Evolutionary conservation across 2,329 filamentous ascomycete species (phyloP).

Genomic region (Aspergillus terreus): DNA sequence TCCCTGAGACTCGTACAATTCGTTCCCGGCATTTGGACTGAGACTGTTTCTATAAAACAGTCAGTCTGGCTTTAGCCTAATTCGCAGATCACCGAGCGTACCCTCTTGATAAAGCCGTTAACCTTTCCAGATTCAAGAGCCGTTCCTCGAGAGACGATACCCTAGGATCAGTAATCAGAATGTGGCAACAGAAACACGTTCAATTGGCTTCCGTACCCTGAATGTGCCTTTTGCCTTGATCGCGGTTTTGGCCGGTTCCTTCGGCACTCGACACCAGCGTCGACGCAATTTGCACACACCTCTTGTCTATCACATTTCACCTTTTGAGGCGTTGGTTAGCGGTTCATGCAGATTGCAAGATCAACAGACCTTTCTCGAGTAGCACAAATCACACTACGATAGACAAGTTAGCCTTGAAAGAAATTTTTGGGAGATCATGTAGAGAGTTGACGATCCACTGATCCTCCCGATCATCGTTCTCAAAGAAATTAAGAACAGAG

Average conservation of each 20-base stretch:
- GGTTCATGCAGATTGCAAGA: background rate
- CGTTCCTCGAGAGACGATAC: background rate
- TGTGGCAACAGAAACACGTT: no score
- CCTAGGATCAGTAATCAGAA: background rate
- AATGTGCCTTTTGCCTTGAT: background rate
- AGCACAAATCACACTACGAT: constrained; percentile 22
- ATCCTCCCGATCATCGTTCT: no score
- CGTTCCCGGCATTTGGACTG: background rate
- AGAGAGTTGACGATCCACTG: no score
- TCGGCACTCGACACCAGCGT: constrained; percentile 19
- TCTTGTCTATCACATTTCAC: constrained; percentile 23
- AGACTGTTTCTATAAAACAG: background rate
- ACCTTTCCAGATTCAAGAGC: background rate
- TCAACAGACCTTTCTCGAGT: constrained; percentile 22
- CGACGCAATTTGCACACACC: constrained; percentile 22
- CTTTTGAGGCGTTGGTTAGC: constrained; percentile 10
- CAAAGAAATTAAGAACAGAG: no score
- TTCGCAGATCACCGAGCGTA: background rate
- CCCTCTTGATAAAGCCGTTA: background rate
- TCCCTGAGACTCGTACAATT: background rate
- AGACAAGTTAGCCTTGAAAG: background rate
- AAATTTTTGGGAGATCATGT: background rate
- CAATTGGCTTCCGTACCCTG: constrained; percentile 8
- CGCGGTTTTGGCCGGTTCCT: constrained; percentile 5
- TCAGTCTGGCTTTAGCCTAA: background rate